phyloP scores from a whole-genome alignment of 352 stramenopile genomes.

The Plasmopara muralis region DNA sequence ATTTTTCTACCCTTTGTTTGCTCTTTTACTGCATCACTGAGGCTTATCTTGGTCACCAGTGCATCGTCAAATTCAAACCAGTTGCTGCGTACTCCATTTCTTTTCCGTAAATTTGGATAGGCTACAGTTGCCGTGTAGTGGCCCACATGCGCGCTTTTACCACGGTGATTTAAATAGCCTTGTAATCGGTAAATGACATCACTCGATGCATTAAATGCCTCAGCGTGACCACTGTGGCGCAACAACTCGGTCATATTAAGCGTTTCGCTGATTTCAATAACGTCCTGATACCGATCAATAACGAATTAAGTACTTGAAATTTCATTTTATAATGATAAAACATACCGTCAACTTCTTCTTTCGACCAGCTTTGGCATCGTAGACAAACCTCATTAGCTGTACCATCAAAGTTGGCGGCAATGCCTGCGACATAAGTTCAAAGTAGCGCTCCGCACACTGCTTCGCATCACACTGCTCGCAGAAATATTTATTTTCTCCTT shows the following conservation, averaged over 20 bases:
- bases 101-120: slow-evolving; percentile 26
- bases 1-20: slow-evolving; percentile 41
- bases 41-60: slow-evolving; percentile 47
- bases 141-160: slow-evolving; percentile 71
- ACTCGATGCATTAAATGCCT: slow-evolving; percentile 27
- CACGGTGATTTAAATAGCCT: slow-evolving; percentile 76
- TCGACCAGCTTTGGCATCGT: slow-evolving; percentile 55
- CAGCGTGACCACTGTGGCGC: slow-evolving; percentile 31
- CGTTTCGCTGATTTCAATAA: slow-evolving; percentile 77
- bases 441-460: slow-evolving; percentile 62
- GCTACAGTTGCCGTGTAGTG: slow-evolving; percentile 84
- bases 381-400: slow-evolving; percentile 84
- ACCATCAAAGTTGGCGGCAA: slow-evolving; percentile 69
- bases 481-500: slow-evolving; percentile 86
- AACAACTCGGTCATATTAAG: slow-evolving; percentile 73
- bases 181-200: slow-evolving; percentile 66
- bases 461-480: slow-evolving; percentile 73
- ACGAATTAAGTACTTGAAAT: slow-evolving; percentile 2
- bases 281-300: slow-evolving; percentile 36
- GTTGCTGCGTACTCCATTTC: slow-evolving; percentile 17
- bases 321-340: neutral
- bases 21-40: slow-evolving; percentile 34
- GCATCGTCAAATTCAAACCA: slow-evolving; percentile 86
- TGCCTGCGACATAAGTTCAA: slow-evolving; percentile 51
- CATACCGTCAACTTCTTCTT: slow-evolving; percentile 85